Base-by-base conservation (phyloP, 306 rosid species). In the Erythrophleum fordii region DNA sequence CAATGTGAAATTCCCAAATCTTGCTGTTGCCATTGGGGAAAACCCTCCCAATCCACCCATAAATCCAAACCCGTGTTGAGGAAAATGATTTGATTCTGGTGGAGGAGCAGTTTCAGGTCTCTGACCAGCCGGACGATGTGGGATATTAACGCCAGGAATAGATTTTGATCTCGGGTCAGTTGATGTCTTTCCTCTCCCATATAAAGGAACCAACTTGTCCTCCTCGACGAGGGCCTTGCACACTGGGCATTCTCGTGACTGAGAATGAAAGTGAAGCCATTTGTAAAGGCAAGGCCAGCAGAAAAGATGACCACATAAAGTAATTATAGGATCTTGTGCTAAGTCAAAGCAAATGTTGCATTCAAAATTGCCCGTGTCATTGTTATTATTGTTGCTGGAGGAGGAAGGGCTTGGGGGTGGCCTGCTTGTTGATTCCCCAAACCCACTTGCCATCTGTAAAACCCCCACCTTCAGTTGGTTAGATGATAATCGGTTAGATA, bases 251-350 rank as follows among this genome's bases (percentile, higher is more conserved):
- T 88, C 97, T 52, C 69, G 90, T 42, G 97, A 90, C 53, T 88
- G 88, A 16, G 98, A 92, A 70, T 92, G 97, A 82, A 86, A 78
- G 60, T 92, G 89, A 79, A 94, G 94, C 98, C 98, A 94, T 72
- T 92, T 88, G 86, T 92, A 94, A 78, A 94, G 98, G 81, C 94
- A 94, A 0, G 97, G 94, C 98, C 98, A 94, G 79, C 97, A 94
- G 78, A 90, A 94, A 48, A 92, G 96, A 86, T 92, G 98, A 76
- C 97, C 98, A 17, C 97, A 92, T 66, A 92, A 74, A 51, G 98
- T 92, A 31, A 92, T 90, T 71, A 94, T 92, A 5, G 98, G 98
- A 48, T 94, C 98, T 82, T 94, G 98, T 67, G 98, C 97, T 73
- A 94, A 86, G 17, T 94, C 97, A 11, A 94, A 85, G 87, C 95